A percentile compares a stretch with the other conserved stretches of the same genome.
These are phyloP conservation scores for Claviceps quebecensis DNA, from an alignment of 2,329 filamentous ascomycete species.

Conservation along the genomic window DNA sequence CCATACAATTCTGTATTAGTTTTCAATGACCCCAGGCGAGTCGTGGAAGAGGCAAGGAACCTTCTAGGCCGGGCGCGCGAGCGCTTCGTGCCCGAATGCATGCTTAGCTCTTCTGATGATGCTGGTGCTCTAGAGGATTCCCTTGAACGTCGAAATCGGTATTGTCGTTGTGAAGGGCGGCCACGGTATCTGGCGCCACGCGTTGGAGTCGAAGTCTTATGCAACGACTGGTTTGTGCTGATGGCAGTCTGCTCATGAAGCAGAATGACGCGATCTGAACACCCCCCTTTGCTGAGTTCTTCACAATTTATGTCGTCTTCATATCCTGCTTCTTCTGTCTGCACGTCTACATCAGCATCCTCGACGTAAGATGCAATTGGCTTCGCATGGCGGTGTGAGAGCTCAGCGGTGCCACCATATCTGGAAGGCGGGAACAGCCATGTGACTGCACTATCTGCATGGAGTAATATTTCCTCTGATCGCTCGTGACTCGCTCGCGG, in stretches of 20 bases:
- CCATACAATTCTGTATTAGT: not conserved
- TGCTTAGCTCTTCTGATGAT: not conserved
- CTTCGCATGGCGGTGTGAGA: slow-evolving; percentile 36
- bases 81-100: slow-evolving; percentile 6
- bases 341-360: slow-evolving; percentile 26
- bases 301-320: slow-evolving; percentile 1
- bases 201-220: not conserved
- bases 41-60: not conserved
- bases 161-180: slow-evolving; percentile 19
- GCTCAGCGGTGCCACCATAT: slow-evolving; percentile 24
- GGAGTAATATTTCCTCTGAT: slow-evolving; percentile 2
- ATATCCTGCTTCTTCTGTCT: slow-evolving; percentile 8
- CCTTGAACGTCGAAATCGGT: not conserved
- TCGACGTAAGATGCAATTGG: slow-evolving; percentile 38
- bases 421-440: not conserved
- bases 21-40: not conserved
- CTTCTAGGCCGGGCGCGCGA: slow-evolving; percentile 17
- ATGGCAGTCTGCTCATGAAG: not conserved
- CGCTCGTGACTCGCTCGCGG: slow-evolving; percentile 7
- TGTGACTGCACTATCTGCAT: slow-evolving; percentile 18
- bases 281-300: slow-evolving; percentile 6
- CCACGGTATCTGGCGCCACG: slow-evolving; percentile 12
- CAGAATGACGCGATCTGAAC: not conserved
- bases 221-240: not conserved
- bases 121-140: not conserved